Base-by-base conservation (phyloP, 495 filamentous ascomycete genomes). In the Friedmanniomyces simplex region DNA sequence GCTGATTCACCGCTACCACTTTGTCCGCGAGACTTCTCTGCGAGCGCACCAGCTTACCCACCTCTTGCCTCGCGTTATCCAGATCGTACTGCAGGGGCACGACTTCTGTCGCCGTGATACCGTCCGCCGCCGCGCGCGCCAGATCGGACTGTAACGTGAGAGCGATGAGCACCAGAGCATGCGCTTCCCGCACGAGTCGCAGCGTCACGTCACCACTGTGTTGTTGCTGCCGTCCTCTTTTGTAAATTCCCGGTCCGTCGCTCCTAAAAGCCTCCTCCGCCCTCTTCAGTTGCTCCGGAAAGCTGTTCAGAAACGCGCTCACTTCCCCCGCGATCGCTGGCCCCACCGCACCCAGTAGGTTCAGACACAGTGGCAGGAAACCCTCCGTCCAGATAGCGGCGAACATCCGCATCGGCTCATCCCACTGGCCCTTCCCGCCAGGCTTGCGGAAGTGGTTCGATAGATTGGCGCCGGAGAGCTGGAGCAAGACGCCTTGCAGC, bases 331-430 rank as follows among this genome's bases (percentile, higher is more conserved):
- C 89, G 61, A 72, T 78, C 1, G 87, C 80, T 1, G 82, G 74
- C 21, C 89, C 87, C 24, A 97, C 82, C 26, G 87, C 82, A 60
- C 82, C 80, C 39, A 98, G 81, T 32, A 98, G 77, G 67, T 96
- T 96, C 34, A 98, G 77, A n/a, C 91, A 82, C 12, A 98, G 70
- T 0, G 93, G 91, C 0, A 98, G 77, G 57, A 98, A 77, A 1
- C 89, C 91, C 42, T 84, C 82, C 11, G 82, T 81, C 93, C 93
- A 98, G 66, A 97, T 91, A 13, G 5, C 39, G 26, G 77, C 73
- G 72, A 93, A 91, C 62, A 85, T 78, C 5, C 83, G 74, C 26
- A 76, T 63, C 18, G 79, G 80, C 13, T 76, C 70, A 48, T 85
- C 77, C 63, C 86, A 88, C 0, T 89, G 88, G 1, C 82, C 81